Evolutionary conservation across 192 early-diverging fungal species (phyloP).

Genomic region (Linnemannia zychae): DNA sequence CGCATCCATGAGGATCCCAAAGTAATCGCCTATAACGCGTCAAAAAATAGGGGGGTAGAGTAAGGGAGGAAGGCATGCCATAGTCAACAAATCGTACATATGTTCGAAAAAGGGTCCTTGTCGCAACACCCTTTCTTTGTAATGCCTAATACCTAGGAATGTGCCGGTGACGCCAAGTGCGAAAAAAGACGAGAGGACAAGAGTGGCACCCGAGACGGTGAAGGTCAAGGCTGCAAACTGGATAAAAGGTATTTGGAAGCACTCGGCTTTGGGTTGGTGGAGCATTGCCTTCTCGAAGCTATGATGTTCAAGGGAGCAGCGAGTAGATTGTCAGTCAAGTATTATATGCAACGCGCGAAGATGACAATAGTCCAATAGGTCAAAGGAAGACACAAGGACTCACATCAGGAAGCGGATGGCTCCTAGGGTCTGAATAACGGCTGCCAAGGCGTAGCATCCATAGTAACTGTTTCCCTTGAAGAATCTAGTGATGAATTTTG

Average conservation of each 20-base stretch:
- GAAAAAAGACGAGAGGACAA: conserved; percentile 85
- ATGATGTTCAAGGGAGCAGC: not conserved
- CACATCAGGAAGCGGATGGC: conserved; percentile 79
- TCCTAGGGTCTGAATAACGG: conserved; percentile 81
- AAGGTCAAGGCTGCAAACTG: conserved; percentile 60
- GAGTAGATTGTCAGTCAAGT: not conserved
- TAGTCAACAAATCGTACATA: too few species aligned
- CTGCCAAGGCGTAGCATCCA: conserved; percentile 83
- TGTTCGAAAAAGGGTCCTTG: too few species aligned
- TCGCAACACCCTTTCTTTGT: too few species aligned
- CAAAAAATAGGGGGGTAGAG: not conserved
- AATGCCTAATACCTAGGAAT: conserved; percentile 70
- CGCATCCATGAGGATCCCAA: conserved; percentile 87
- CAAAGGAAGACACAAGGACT: not conserved
- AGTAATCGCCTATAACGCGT: conserved; percentile 91
- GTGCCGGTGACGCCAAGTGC: conserved; percentile 88
- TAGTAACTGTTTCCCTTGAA: conserved; percentile 69
- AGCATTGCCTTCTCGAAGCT: conserved; percentile 75
- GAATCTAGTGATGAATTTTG: conserved; percentile 72
- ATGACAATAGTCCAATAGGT: too few species aligned
- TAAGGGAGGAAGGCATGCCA: not conserved
- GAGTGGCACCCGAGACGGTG: conserved; percentile 71
- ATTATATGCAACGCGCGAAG: not conserved
- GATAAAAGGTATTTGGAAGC: conserved; percentile 60
- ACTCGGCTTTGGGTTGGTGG: conserved; percentile 68